Evolutionary conservation across 441 rosid genomes (phyloP).

Genomic region (Populus tomentosa): DNA sequence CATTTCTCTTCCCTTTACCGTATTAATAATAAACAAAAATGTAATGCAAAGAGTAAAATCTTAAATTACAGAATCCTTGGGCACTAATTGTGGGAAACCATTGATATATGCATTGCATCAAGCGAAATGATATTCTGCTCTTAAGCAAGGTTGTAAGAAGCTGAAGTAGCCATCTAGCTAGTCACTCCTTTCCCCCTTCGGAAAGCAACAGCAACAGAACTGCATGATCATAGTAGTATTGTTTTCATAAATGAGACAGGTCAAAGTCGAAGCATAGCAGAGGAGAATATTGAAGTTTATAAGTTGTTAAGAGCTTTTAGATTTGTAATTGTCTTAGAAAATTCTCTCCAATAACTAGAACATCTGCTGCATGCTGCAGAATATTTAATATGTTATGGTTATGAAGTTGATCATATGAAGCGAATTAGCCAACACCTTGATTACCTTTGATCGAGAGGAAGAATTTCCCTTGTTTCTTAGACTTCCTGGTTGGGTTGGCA

Average conservation of each 20-base stretch:
- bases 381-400: too few species aligned
- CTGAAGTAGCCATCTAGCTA: background rate
- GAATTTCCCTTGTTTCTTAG: background rate
- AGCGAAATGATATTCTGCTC: background rate
- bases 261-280: background rate
- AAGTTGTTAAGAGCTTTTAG: background rate
- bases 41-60: background rate
- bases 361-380: background rate
- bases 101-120: background rate
- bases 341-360: background rate
- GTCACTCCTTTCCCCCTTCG: background rate
- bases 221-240: background rate
- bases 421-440: too few species aligned
- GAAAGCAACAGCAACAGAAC: constrained; percentile 10
- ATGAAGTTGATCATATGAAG: background rate
- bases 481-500: background rate
- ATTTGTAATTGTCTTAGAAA: background rate
- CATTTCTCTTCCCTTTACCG: too few species aligned
- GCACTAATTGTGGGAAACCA: background rate
- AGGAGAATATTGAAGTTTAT: background rate
- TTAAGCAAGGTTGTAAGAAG: constrained; percentile 3
- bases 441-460: background rate
- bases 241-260: background rate
- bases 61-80: background rate
- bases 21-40: too few species aligned